A percentile compares a stretch with the other conserved stretches of the same genome.
Evolutionary conservation across 2,329 filamentous ascomycete genomes (phyloP).

Genomic region (Fusarium sp.): DNA sequence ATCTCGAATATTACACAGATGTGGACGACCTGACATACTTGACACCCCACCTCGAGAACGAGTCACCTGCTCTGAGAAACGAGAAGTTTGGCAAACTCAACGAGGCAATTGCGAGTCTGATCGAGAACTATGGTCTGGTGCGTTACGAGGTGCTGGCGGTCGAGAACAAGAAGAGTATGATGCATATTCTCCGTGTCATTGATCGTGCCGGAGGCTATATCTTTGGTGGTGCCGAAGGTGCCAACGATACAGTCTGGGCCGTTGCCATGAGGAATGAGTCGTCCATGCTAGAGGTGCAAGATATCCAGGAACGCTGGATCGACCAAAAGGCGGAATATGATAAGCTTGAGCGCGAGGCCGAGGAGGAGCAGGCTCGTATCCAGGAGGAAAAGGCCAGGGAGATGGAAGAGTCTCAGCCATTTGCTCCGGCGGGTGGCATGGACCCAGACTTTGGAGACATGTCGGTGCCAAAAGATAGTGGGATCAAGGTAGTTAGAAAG

Average conservation of each 20-base stretch:
- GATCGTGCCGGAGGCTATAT: slow-evolving; percentile 94
- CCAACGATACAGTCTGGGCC: slow-evolving; percentile 97
- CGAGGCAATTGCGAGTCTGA: slow-evolving; percentile 83
- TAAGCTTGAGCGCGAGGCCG: slow-evolving; percentile 76
- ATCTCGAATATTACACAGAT: slow-evolving; percentile 96
- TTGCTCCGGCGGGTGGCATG: slow-evolving; percentile 41
- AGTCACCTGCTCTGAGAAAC: slow-evolving; percentile 75
- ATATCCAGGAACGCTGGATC: slow-evolving; percentile 96
- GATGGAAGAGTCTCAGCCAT: slow-evolving; percentile 46
- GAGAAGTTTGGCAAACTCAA: slow-evolving; percentile 88
- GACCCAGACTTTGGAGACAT: slow-evolving; percentile 65
- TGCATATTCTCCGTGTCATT: slow-evolving; percentile 86
- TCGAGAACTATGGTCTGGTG: slow-evolving; percentile 90
- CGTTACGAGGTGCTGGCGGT: slow-evolving; percentile 93
- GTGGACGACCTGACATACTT: slow-evolving; percentile 92
- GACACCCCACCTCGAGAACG: slow-evolving; percentile 80
- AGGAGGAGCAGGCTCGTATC: slow-evolving; percentile 76
- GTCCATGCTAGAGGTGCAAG: slow-evolving; percentile 80
- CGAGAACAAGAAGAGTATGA: slow-evolving; percentile 98
- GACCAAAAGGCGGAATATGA: slow-evolving; percentile 91
- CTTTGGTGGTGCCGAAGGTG: slow-evolving; percentile 89
- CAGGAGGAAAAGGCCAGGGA: slow-evolving; percentile 54
- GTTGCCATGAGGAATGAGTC: slow-evolving; percentile 86
- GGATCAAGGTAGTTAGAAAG: slow-evolving; percentile 78
- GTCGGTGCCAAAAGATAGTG: slow-evolving; percentile 66